Percentiles rank a stretch among this genome's conserved stretches.
These are phyloP conservation scores for Puccinia novopanici DNA, from an alignment of 1,284 basidiomycete species.

Conservation along the genomic window DNA sequence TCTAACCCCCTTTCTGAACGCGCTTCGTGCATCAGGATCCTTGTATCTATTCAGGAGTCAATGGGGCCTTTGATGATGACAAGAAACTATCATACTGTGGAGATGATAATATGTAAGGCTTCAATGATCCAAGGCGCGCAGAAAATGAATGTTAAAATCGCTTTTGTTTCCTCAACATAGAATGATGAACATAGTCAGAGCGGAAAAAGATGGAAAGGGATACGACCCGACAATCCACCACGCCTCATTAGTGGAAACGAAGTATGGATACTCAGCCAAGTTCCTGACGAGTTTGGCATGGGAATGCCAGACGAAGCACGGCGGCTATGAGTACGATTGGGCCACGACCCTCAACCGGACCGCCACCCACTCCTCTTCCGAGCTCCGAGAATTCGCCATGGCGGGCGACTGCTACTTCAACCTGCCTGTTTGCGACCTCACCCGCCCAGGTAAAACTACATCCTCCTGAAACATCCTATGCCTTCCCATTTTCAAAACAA, in stretches of 20 bases:
- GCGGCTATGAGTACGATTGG: conserved; percentile 47
- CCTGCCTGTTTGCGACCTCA: conserved; percentile 43
- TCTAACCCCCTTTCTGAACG: not conserved
- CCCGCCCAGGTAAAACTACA: conserved; percentile 32
- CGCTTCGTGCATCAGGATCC: conserved; percentile 22
- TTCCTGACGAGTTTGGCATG: conserved; percentile 49
- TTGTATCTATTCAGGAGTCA: conserved; percentile 27
- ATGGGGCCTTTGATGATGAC: conserved; percentile 34
- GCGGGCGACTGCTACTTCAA: conserved; percentile 49
- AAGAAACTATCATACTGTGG: conserved; percentile 48
- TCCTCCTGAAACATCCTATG: too few relatives aligned
- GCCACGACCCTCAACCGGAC: conserved; percentile 3
- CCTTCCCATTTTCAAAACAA: too few relatives aligned
- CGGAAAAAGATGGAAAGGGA: conserved; percentile 39
- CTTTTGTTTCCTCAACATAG: conserved; percentile 10
- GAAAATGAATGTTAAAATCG: not conserved
- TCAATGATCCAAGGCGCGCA: not conserved
- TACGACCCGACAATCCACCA: conserved; percentile 45
- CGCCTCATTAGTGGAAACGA: conserved; percentile 29
- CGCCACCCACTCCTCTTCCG: not conserved
- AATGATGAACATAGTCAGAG: conserved; percentile 50
- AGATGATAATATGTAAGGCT: conserved; percentile 45
- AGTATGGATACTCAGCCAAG: conserved; percentile 40
- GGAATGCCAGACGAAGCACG: conserved; percentile 46
- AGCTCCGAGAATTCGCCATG: conserved; percentile 22